Conservation (phyloP, 257 asterid species). For the Solanum pinnatisectum region DNA sequence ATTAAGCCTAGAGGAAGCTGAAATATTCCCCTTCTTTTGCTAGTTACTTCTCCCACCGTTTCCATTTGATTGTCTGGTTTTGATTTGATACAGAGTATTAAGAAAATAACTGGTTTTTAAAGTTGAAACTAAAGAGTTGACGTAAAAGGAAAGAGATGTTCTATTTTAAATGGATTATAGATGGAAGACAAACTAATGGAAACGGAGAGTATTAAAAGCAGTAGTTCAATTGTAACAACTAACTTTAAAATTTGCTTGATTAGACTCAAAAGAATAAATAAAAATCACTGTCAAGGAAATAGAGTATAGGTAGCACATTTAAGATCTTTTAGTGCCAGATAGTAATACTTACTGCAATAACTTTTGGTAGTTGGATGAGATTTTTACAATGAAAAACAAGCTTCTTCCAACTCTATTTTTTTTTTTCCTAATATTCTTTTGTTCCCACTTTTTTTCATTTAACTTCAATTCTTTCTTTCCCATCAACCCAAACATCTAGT, state of each 20-base stretch:
- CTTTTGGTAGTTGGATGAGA: conserved; percentile 19
- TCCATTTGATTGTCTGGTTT: not conserved
- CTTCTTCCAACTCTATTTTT: not conserved
- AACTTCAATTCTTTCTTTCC: not conserved
- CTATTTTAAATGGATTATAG: not conserved
- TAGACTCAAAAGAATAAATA: not conserved
- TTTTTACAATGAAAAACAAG: conserved; percentile 33
- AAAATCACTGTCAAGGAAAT: conserved; percentile 12
- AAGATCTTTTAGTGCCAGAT: conserved; percentile 5
- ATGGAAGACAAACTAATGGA: not conserved
- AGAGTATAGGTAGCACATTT: conserved; percentile 8
- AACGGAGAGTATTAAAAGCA: conserved; percentile 12
- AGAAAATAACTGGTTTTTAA: not conserved
- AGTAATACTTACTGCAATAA: conserved; percentile 5
- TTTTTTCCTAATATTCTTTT: not conserved
- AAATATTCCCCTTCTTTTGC: not conserved
- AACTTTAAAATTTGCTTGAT: conserved; percentile 3
- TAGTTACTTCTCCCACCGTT: not conserved
- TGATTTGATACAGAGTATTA: not conserved
- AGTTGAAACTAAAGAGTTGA: not conserved
- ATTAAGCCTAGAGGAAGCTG: not conserved
- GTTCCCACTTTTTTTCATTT: conserved; percentile 4
- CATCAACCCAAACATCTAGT: not conserved
- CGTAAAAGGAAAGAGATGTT: not conserved
- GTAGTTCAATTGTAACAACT: conserved; percentile 24